These are phyloP conservation scores for Hypoxylon sp. DNA, from an alignment of 2,329 filamentous ascomycete genomes.

Conservation along the genomic window DNA sequence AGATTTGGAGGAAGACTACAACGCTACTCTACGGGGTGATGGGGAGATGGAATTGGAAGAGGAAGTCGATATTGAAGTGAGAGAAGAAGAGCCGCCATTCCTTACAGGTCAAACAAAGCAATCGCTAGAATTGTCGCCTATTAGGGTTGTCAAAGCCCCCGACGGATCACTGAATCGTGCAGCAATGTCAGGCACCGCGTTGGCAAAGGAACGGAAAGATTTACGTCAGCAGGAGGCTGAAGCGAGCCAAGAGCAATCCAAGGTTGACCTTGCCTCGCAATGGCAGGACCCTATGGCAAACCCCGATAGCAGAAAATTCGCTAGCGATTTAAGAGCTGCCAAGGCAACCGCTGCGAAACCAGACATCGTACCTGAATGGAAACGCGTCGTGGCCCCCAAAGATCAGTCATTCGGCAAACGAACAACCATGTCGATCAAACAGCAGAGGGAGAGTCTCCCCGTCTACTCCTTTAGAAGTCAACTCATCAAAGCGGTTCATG, in stretches of 20 bases:
- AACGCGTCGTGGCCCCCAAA: conserved; percentile 81
- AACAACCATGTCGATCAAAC: conserved; percentile 91
- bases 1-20: conserved; percentile 93
- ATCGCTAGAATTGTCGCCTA: conserved; percentile 92
- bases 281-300: conserved; percentile 98
- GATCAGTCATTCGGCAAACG: conserved; percentile 86
- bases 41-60: conserved; percentile 92
- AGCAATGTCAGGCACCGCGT: conserved; percentile 89
- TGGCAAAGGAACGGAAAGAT: conserved; percentile 92
- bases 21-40: conserved; percentile 86
- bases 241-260: conserved; percentile 77
- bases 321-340: conserved; percentile 81
- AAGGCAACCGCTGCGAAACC: conserved; percentile 68
- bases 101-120: conserved; percentile 96
- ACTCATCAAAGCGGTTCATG: conserved; percentile 85
- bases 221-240: conserved; percentile 88
- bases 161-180: conserved; percentile 98
- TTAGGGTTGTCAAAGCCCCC: conserved; percentile 95
- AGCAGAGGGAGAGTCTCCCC: conserved; percentile 89
- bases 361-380: conserved; percentile 91
- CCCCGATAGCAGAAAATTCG: conserved; percentile 87
- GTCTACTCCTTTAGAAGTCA: conserved; percentile 90
- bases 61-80: conserved; percentile 96
- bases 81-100: conserved; percentile 96
- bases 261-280: conserved; percentile 86